Base-by-base conservation (phyloP, 768 basidiomycete genomes). In the Lactarius indigo region DNA sequence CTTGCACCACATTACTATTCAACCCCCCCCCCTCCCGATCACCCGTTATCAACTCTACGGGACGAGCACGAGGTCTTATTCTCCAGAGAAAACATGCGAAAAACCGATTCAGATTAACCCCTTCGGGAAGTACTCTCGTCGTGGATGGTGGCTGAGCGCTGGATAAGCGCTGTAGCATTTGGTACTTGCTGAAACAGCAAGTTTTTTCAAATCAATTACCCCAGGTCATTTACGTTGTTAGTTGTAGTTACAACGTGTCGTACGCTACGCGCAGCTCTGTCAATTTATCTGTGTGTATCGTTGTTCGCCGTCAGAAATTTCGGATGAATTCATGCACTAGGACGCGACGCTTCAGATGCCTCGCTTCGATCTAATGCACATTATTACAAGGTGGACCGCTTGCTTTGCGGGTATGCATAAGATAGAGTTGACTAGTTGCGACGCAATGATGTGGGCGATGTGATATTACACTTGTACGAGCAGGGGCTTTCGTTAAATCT, bases 191-290 rank as follows among this genome's bases (percentile, higher is more conserved):
- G 42, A 23, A n/a, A 33, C 31, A 55, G 50, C 23, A 26, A 41
- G 2, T 37, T 42, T 31, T 42, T 63, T 50, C 42, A 69, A 69
- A 69, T 69, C 33, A 69, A 69, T 63, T 69, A 69, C 61, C 61
- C 68, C 68, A 69, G 65, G 61, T 33, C 68, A 66, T 68, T 65
- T 56, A 54, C 62, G 62, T 67, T 17, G 57, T 62, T 54, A 10
- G 61, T 26, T 61, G 17, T 44, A 44, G 12, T 44, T 54, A 58
- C 39, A 42, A 61, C 65, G 39, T 54, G 65, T 59, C 62, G 28
- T 57, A 30, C 30, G 66, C 58, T 59, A 64, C 30, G 66, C 35
- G 63, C 59, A 64, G 66, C 60, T 58, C 54, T 59, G 62, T 59
- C 66, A 64, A 68, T 63, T 23, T 63, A 68, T 50, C 33, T 59